Conservation (phyloP, 164 flowering plant genomes). For the Magnolia changhungtana region DNA sequence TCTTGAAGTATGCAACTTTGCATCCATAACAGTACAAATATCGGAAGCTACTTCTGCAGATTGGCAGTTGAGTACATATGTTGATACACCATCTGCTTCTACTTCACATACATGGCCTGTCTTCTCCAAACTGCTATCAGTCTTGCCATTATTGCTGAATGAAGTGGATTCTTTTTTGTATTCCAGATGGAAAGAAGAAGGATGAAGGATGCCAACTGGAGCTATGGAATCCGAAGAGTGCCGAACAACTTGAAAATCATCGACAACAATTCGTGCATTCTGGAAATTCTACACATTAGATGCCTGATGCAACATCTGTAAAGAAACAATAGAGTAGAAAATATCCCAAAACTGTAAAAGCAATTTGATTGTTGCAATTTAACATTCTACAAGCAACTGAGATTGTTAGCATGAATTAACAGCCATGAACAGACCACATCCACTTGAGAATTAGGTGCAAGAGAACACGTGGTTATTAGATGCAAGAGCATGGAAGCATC, state of each 20-base stretch:
- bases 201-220: slow-evolving; percentile 90
- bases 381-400: not conserved
- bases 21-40: slow-evolving; percentile 16
- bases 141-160: slow-evolving; percentile 16
- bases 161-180: slow-evolving; percentile 31
- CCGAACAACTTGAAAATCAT: slow-evolving; percentile 61
- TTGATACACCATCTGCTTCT: slow-evolving; percentile 36
- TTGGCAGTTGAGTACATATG: slow-evolving; percentile 21
- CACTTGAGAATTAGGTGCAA: no score
- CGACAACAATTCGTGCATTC: slow-evolving; percentile 84
- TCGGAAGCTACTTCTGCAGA: slow-evolving; percentile 26
- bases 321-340: not conserved
- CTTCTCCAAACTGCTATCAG: slow-evolving; percentile 22
- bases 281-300: slow-evolving; percentile 37
- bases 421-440: no score
- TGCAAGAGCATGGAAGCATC: no score
- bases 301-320: slow-evolving; percentile 2
- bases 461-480: no score
- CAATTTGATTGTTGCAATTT: not conserved
- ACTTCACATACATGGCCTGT: slow-evolving; percentile 57
- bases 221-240: slow-evolving; percentile 87
- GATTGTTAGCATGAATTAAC: no score
- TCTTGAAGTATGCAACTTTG: slow-evolving; percentile 45
- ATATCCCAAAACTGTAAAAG: not conserved
- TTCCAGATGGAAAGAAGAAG: slow-evolving; percentile 78